Percentiles rank a stretch among this genome's conserved stretches.
These are phyloP conservation scores for Fusarium papillatum DNA, from an alignment of 2,329 filamentous ascomycete genomes.

Conservation along the genomic window DNA sequence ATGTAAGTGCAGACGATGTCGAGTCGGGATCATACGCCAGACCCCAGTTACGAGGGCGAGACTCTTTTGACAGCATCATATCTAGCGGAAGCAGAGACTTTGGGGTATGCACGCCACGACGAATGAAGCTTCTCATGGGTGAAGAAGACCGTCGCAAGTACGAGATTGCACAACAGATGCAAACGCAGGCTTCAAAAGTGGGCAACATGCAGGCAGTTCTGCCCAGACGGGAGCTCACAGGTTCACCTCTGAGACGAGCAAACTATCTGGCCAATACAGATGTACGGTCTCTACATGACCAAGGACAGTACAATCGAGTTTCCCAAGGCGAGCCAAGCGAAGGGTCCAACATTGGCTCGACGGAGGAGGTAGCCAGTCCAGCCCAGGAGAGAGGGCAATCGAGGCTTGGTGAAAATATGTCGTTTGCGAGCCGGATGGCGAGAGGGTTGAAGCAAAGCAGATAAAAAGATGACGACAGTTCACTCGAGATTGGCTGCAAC, in stretches of 20 bases:
- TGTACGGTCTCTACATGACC: neutral
- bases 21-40: conserved; percentile 13
- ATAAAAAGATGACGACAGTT: neutral
- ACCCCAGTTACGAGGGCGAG: conserved; percentile 48
- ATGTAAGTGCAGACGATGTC: conserved; percentile 47
- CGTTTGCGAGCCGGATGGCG: conserved; percentile 37
- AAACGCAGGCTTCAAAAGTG: conserved; percentile 4
- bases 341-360: neutral
- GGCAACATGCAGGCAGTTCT: neutral
- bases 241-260: conserved; percentile 18
- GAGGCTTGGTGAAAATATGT: conserved; percentile 9
- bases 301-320: conserved; percentile 13
- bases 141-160: conserved; percentile 84
- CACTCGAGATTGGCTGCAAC: neutral
- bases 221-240: neutral
- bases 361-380: neutral
- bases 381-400: neutral
- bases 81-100: conserved; percentile 69
- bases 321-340: conserved; percentile 1
- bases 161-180: conserved; percentile 67
- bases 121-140: conserved; percentile 83
- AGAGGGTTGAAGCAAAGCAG: conserved; percentile 6
- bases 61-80: conserved; percentile 77
- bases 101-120: conserved; percentile 75
- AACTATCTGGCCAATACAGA: conserved; percentile 1